Base-by-base conservation (phyloP, 139 green algal species). In the Haematococcus lacustris region DNA sequence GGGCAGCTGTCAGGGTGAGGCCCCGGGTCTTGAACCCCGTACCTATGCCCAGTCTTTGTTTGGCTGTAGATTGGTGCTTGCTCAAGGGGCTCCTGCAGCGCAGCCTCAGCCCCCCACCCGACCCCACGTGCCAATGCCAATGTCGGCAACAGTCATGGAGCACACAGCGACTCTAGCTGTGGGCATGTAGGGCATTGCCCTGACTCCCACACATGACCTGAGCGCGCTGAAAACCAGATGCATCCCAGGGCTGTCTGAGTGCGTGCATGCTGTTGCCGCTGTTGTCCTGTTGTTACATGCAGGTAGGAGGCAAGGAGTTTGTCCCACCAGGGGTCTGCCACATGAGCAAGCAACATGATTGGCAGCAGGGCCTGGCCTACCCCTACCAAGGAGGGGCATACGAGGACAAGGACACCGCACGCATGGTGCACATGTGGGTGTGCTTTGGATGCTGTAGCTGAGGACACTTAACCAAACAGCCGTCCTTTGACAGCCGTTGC, bases 281-380 rank as follows among this genome's bases (percentile, higher is more conserved):
- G 33, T 62, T 64, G 30, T 5, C 62, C 9, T 50, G 38, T 41
- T 25, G 57, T 33, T 50, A 2, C 4, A 21, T 34, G 25, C 65
- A 78, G 73, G 51, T 83, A 23, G 77, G 72, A 2, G 80, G 80
- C 6, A 64, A 80, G 66, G 80, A 85, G 76, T 85, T 78, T 47
- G 70, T 62, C 7, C 80, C 80, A 23, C 35, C 71, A 6, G 60
- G 72, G 1, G 38, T 51, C 9, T 9, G 51, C 3, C 30, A 34
- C 9, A 41, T 73, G 32, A 26, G n/a, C 51, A 79, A 79, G 34
- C 64, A 83, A 9, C 23, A 76, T 61, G 72, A 78, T 1, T 35
- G 60, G 23, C 51, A 75, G 5, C 65, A 69, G 9, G 72, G 72
- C 6, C 25, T 35, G 33, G 63, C 51, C 26, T 86, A 81, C 67